These are phyloP conservation scores for Hypoxylon sp. DNA, from an alignment of 2,329 filamentous ascomycete genomes.

Conservation along the genomic window DNA sequence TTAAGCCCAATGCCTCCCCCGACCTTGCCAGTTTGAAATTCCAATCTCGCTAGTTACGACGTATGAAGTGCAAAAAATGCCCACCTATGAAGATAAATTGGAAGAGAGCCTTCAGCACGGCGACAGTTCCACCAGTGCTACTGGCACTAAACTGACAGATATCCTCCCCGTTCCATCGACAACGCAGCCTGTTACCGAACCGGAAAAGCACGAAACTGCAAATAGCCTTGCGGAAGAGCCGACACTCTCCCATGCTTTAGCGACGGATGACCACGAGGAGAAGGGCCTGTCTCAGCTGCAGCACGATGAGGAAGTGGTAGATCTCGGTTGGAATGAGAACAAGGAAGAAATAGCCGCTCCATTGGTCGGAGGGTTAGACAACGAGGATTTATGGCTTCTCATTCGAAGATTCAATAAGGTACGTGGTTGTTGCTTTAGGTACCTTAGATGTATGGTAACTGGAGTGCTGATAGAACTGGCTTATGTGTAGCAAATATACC, in stretches of 20 bases:
- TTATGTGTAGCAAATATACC: constrained; percentile 65
- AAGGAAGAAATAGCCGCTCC: constrained; percentile 69
- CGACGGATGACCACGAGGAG: constrained; percentile 59
- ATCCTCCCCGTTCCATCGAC: constrained; percentile 56
- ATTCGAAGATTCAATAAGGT: constrained; percentile 82
- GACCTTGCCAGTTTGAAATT: not conserved
- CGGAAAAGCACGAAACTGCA: constrained; percentile 45
- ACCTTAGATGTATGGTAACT: not conserved
- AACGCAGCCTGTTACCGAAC: constrained; percentile 52
- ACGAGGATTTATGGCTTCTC: constrained; percentile 81
- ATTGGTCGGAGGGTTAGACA: constrained; percentile 76
- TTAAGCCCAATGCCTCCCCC: constrained; percentile 1
- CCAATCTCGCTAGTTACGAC: not conserved
- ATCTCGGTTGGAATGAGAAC: constrained; percentile 79
- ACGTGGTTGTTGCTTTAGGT: constrained; percentile 11
- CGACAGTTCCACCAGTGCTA: constrained; percentile 14
- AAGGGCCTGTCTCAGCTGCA: constrained; percentile 63
- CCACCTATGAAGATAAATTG: constrained; percentile 26
- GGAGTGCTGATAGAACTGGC: constrained; percentile 35
- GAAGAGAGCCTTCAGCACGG: not conserved
- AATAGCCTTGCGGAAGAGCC: constrained; percentile 51
- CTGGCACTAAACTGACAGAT: constrained; percentile 50
- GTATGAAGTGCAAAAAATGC: constrained; percentile 33
- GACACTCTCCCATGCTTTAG: constrained; percentile 61
- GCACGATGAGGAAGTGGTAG: constrained; percentile 69